Base-by-base conservation (phyloP, 2,329 filamentous ascomycete genomes). In the Claviceps pusilla region DNA sequence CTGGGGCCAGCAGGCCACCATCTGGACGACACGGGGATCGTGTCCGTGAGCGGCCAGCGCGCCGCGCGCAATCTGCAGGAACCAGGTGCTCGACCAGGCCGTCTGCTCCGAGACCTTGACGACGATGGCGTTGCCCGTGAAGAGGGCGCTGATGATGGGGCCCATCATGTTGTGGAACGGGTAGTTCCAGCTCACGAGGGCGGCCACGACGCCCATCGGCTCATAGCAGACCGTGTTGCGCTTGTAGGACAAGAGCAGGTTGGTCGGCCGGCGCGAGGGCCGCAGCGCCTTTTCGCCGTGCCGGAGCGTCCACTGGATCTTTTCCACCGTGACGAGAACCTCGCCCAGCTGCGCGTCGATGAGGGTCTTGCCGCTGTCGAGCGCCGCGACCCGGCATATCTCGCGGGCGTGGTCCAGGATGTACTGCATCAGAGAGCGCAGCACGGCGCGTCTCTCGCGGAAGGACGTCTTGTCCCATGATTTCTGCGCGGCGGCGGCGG, bases 181-280 rank as follows among this genome's bases (percentile, higher is more conserved):
- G 66, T 89, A 97, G 73, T 98, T 98, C 93, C 93, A 98, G 65
- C 87, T 93, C 47, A 98, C 89, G 52, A 91, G 84, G 19, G 93
- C 91, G 11, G 89, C 85, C 6, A 98, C 87, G 41, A 98, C 89
- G 16, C 93, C 93, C 24, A 97, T 74, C 14, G 93, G 91, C 69
- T 98, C 90, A 69, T 95, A 98, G 51, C 79, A 74, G 33, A 98
- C 89, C 58, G 83, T 84, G 65, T 96, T 96, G 67, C 80, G 82
- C 77, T 98, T 98, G 72, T 97, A 96, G 71, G 83, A 80, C 89
- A 98, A 94, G 58, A 98, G 78, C 48, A 95, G 76, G 68, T 94
- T 96, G 1, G 89, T 95, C 5, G 90, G 89, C 53, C 93, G 78
- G 50, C 74, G 74, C 59, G 85, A 84, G 0, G 88, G 80, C 41